These are phyloP conservation scores for Epichloe amarillans DNA, from an alignment of 2,329 filamentous ascomycete species.

Conservation along the genomic window DNA sequence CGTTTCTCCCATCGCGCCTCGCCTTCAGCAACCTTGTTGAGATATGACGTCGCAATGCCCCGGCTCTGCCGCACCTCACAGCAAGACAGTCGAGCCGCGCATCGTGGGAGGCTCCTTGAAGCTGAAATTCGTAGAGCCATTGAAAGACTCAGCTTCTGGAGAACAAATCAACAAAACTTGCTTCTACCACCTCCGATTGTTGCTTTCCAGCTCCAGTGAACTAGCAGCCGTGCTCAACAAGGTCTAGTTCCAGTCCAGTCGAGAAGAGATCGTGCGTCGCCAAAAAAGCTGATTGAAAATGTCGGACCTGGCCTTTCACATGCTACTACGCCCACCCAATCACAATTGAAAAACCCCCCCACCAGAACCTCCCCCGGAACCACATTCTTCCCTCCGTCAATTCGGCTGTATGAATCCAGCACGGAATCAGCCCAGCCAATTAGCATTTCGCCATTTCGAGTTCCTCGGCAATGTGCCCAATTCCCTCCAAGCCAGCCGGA, in stretches of 20 bases:
- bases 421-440: slow-evolving; percentile 27
- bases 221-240: not conserved
- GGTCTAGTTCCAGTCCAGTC: not conserved
- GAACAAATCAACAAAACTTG: not conserved
- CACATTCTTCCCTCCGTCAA: slow-evolving; percentile 16
- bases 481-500: slow-evolving; percentile 3
- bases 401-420: slow-evolving; percentile 14
- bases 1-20: slow-evolving; percentile 33
- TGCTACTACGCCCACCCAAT: slow-evolving; percentile 16
- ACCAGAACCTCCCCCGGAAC: slow-evolving; percentile 5
- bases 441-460: slow-evolving; percentile 27
- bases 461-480: slow-evolving; percentile 36
- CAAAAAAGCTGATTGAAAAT: not conserved
- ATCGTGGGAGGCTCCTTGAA: slow-evolving; percentile 13
- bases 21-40: slow-evolving; percentile 30
- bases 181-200: too few relatives aligned
- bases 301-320: slow-evolving; percentile 10
- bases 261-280: not conserved
- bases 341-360: slow-evolving; percentile 4
- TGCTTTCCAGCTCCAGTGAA: too few relatives aligned
- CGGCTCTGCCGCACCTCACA: slow-evolving; percentile 17
- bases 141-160: not conserved
- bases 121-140: slow-evolving; percentile 1
- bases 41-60: slow-evolving; percentile 26
- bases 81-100: slow-evolving; percentile 10